A percentile compares a stretch with the other conserved stretches of the same genome.
Conservation (phyloP, 73 alveolate species). For the Uronychia binucleata region DNA sequence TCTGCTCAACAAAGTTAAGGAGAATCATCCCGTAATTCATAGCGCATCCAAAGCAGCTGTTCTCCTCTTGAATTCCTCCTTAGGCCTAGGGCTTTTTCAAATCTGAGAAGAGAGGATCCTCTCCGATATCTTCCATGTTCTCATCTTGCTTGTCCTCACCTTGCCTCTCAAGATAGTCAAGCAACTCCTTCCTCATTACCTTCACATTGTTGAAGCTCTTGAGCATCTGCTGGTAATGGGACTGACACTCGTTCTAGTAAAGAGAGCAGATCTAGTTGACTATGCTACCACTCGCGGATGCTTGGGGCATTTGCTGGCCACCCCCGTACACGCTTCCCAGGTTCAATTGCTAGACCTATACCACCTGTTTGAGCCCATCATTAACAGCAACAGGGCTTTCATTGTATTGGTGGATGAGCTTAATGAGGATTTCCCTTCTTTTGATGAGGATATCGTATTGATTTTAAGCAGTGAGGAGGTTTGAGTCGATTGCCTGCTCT, state of each 20-base stretch:
- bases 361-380: background rate
- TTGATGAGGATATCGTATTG: conserved; percentile 28
- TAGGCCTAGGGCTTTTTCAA: too few species aligned
- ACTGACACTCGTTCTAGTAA: conserved; percentile 18
- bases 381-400: conserved; percentile 7
- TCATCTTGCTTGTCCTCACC: background rate
- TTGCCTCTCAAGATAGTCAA: background rate
- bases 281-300: background rate
- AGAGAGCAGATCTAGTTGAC: background rate
- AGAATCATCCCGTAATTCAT: background rate
- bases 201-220: conserved; percentile 23
- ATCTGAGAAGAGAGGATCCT: too few species aligned
- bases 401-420: conserved; percentile 13
- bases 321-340: too few species aligned
- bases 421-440: conserved; percentile 12
- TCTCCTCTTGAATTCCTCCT: background rate
- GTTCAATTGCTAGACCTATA: too few species aligned
- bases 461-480: conserved; percentile 19
- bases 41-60: background rate
- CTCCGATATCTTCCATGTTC: background rate
- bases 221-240: conserved; percentile 21
- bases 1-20: background rate
- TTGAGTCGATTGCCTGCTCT: conserved; percentile 11
- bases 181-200: conserved; percentile 25
- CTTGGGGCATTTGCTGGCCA: background rate